Evolutionary conservation across 2,329 filamentous ascomycete species (phyloP), one percentile per base, ranked within the genome.

Genomic region (Scedosporium dehoogii): DNA sequence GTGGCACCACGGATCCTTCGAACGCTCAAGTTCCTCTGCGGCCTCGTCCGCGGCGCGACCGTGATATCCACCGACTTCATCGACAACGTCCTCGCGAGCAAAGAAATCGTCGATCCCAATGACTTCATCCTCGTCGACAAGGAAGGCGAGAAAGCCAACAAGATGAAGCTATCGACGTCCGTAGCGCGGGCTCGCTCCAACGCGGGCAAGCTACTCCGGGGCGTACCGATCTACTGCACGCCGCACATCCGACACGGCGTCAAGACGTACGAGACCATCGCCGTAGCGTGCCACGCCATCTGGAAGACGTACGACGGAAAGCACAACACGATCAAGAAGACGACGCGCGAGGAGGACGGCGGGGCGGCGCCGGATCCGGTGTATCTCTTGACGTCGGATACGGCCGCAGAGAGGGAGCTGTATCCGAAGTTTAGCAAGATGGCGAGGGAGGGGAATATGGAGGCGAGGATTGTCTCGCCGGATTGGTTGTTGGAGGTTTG

Each of bases 401-500:
- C 79, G 58, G 71, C 80, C 7, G 82, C 85, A 2, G 92, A 97
- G 72, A 82, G 82, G 71, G 82, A 83, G 66, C 75, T 96, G 62
- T 97, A 92, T 91, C 78, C 81, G 14, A 86, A 85, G 64, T 99
- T 99, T 73, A 81, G 85, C 62, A 85, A 89, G 60, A 87, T 96
- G 83, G 92, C 90, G 2, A 77, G 81, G 65, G 88, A 87, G 67
- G 87, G 90, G 55, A 87, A 90, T 70, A 92, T 93, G 82, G 82
- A 87, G 67, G 88, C 92, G 2, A 81, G 89, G 61, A 86, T 99
- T 48, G 91, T 97, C 25, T 84, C 83, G 57, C 84, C 89, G 2
- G 92, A 99, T 71, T 99, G 94, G 94, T 73, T 99, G 68, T 77
- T 99, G 63, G 88, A 92, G 70, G 87, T 92, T 64, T 91, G 91